Conservation (phyloP, 2,329 filamentous ascomycete species). For the Monosporascus cannonballus region DNA sequence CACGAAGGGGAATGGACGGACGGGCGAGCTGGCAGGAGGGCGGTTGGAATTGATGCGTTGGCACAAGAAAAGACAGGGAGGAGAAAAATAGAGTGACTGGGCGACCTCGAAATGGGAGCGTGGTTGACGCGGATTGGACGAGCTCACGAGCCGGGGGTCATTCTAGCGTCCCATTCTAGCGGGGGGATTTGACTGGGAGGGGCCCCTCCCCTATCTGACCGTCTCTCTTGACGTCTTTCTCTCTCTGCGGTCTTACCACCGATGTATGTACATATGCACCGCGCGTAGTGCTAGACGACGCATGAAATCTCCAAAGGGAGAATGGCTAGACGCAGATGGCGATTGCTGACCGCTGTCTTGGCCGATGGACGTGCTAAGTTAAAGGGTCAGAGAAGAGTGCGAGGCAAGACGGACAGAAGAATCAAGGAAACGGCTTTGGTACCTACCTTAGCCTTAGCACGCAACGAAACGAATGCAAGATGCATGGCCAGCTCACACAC, state of each 20-base stretch:
- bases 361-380: slow-evolving; percentile 5
- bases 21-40: not conserved
- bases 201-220: too few species aligned
- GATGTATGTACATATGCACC: too few species aligned
- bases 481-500: slow-evolving; percentile 2
- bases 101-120: slow-evolving; percentile 16
- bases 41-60: slow-evolving; percentile 6
- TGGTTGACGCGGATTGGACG: slow-evolving; percentile 26
- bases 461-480: not conserved
- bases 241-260: too few species aligned
- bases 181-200: slow-evolving; percentile 11
- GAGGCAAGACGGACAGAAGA: slow-evolving; percentile 12
- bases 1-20: not conserved
- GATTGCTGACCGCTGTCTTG: slow-evolving; percentile 13
- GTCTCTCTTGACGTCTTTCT: too few species aligned
- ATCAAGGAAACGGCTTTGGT: slow-evolving; percentile 12
- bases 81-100: slow-evolving; percentile 9
- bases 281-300: too few species aligned
- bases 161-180: not conserved
- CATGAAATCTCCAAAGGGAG: too few species aligned
- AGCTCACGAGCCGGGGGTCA: slow-evolving; percentile 1
- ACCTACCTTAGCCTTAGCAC: not conserved
- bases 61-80: slow-evolving; percentile 1
- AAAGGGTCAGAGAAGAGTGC: not conserved
- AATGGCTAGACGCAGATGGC: slow-evolving; percentile 2